Percentiles rank a stretch among this genome's conserved stretches.
These are phyloP conservation scores for Hypocreales sp. DNA, from an alignment of 2,329 filamentous ascomycete genomes.

Conservation along the genomic window DNA sequence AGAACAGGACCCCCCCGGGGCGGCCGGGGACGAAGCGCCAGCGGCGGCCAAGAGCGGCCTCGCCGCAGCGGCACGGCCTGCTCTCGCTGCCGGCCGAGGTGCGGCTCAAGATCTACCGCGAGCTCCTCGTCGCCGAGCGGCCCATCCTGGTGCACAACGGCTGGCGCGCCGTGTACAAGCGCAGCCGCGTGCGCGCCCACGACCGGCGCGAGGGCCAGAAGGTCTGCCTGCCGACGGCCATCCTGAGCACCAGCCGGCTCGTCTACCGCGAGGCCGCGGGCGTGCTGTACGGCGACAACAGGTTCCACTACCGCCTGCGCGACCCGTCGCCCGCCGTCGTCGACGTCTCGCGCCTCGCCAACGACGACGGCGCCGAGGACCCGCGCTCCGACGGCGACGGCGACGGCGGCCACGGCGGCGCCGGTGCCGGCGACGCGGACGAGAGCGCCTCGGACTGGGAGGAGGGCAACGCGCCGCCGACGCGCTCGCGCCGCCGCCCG, in stretches of 20 bases:
- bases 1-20: too few species aligned
- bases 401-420: constrained; percentile 2
- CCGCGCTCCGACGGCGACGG: constrained; percentile 1
- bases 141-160: constrained; percentile 17
- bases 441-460: constrained; percentile 6
- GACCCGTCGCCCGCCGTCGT: constrained; percentile 13
- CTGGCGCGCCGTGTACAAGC: constrained; percentile 18
- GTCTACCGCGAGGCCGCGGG: constrained; percentile 20
- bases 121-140: constrained; percentile 14
- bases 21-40: too few species aligned
- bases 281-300: constrained; percentile 31
- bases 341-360: constrained; percentile 5
- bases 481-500: not conserved
- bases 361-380: constrained; percentile 6
- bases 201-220: constrained; percentile 1
- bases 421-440: constrained; percentile 3
- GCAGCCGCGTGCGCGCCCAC: not conserved
- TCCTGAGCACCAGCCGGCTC: constrained; percentile 20
- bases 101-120: constrained; percentile 14
- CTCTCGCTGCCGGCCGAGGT: constrained; percentile 14
- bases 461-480: not conserved
- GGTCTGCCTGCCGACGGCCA: constrained; percentile 15
- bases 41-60: too few species aligned
- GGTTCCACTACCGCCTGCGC: constrained; percentile 29
- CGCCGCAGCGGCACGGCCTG: not conserved